These are phyloP conservation scores for Danielia reshetovae DNA, from an alignment of 805 yeast species.

Conservation along the genomic window DNA sequence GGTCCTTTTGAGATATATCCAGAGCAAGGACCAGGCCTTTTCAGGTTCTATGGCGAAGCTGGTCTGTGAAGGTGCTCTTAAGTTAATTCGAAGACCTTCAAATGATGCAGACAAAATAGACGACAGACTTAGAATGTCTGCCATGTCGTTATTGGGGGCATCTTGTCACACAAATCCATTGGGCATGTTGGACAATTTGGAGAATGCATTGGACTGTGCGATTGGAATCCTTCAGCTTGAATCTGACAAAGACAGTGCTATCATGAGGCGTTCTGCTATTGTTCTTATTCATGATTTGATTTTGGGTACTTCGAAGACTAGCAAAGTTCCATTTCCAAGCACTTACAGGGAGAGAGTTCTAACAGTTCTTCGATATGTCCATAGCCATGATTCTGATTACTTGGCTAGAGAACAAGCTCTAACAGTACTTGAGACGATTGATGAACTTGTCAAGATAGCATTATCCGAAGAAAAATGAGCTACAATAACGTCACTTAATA, in stretches of 20 bases:
- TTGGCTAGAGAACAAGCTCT: slow-evolving; percentile 58
- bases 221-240: slow-evolving; percentile 70
- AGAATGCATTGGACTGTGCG: slow-evolving; percentile 68
- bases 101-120: slow-evolving; percentile 40
- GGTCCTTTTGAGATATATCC: slow-evolving; percentile 60
- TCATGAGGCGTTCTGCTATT: slow-evolving; percentile 73
- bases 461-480: slow-evolving; percentile 3
- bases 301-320: slow-evolving; percentile 42
- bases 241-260: slow-evolving; percentile 38
- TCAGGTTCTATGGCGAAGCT: slow-evolving; percentile 39
- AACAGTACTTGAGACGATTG: slow-evolving; percentile 27
- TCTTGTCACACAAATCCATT: slow-evolving; percentile 56
- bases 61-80: slow-evolving; percentile 43
- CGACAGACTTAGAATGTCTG: slow-evolving; percentile 70
- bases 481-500: not conserved
- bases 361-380: slow-evolving; percentile 40
- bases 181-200: slow-evolving; percentile 46
- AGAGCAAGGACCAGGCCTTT: slow-evolving; percentile 44
- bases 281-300: slow-evolving; percentile 62
- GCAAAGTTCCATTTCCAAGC: slow-evolving; percentile 47
- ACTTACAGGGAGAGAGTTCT: slow-evolving; percentile 43
- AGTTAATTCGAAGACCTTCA: slow-evolving; percentile 27
- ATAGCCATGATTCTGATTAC: slow-evolving; percentile 50
- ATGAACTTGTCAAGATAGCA: slow-evolving; percentile 21
- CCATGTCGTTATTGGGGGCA: slow-evolving; percentile 80